A percentile compares a stretch with the other conserved stretches of the same genome.
Conservation (phyloP, 805 yeast genomes). For the Barnettozyma pratensis region DNA sequence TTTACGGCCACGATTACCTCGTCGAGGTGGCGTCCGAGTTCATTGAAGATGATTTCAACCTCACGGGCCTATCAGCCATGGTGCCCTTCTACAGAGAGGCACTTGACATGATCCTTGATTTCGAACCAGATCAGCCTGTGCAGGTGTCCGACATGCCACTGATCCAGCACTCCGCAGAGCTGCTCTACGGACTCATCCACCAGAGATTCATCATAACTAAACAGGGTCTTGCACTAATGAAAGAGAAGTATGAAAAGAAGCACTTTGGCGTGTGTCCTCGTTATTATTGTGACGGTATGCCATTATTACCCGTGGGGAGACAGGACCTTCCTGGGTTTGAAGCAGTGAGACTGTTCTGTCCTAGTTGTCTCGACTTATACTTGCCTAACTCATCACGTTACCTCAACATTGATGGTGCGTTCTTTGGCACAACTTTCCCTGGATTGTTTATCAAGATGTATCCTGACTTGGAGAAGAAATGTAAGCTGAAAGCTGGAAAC, state of each 20-base stretch:
- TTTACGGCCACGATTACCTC: constrained; percentile 73
- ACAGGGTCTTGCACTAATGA: constrained; percentile 86
- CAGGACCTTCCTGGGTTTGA: constrained; percentile 88
- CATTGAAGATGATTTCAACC: constrained; percentile 93
- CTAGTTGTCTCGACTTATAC: constrained; percentile 89
- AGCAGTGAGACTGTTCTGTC: constrained; percentile 89
- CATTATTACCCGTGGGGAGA: constrained; percentile 85
- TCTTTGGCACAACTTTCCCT: constrained; percentile 93
- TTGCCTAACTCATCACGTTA: constrained; percentile 84
- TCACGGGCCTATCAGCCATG: constrained; percentile 79
- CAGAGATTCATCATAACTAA: constrained; percentile 86
- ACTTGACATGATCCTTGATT: constrained; percentile 81
- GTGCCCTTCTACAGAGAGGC: constrained; percentile 94
- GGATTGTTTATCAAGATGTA: constrained; percentile 87
- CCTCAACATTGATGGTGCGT: constrained; percentile 90
- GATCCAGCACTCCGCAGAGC: constrained; percentile 86
- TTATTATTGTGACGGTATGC: constrained; percentile 83
- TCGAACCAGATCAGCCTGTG: constrained; percentile 50
- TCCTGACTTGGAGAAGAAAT: constrained; percentile 82
- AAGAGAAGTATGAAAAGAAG: constrained; percentile 85
- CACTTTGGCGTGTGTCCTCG: constrained; percentile 93
- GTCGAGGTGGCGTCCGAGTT: constrained; percentile 90
- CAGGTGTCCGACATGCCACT: constrained; percentile 66
- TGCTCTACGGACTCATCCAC: constrained; percentile 89
- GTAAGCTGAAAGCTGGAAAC: constrained; percentile 42